Percentiles rank a stretch among this genome's conserved stretches.
Evolutionary conservation across 768 basidiomycete genomes (phyloP).

Genomic region (Boletus huronensis): DNA sequence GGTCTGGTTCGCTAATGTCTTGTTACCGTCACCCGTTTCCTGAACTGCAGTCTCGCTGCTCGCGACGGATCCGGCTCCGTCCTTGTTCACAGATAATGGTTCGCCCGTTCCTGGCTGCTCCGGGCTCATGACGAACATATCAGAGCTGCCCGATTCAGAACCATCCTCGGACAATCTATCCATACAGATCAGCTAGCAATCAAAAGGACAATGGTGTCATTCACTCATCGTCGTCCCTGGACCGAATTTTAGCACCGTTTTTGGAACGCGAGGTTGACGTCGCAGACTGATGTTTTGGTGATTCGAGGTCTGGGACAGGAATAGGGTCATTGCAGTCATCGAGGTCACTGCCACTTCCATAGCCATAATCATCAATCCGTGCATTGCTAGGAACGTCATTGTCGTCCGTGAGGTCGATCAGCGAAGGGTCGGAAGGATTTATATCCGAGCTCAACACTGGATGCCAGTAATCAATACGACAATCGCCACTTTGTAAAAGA

Average conservation of each 20-base stretch:
- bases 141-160: slow-evolving; percentile 14
- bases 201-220: background rate
- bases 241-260: background rate
- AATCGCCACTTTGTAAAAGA: too few relatives aligned
- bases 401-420: slow-evolving; percentile 13
- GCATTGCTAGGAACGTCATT: slow-evolving; percentile 6
- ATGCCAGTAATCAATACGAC: background rate
- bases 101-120: slow-evolving; percentile 6
- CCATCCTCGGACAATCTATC: slow-evolving; percentile 11
- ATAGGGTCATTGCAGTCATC: slow-evolving; percentile 24
- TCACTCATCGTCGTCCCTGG: slow-evolving; percentile 12
- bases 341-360: slow-evolving; percentile 35
- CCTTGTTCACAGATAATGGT: background rate
- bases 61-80: background rate
- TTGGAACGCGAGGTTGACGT: background rate
- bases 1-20: background rate
- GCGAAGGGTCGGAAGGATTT: slow-evolving; percentile 9
- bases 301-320: background rate
- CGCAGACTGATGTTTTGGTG: background rate
- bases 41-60: slow-evolving; percentile 10
- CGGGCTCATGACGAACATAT: slow-evolving; percentile 17
- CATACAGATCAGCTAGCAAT: background rate
- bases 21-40: background rate
- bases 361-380: slow-evolving; percentile 27
- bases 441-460: slow-evolving; percentile 16